phyloP scores from a whole-genome alignment of 345 rosid species.

The Alliaria petiolata region DNA sequence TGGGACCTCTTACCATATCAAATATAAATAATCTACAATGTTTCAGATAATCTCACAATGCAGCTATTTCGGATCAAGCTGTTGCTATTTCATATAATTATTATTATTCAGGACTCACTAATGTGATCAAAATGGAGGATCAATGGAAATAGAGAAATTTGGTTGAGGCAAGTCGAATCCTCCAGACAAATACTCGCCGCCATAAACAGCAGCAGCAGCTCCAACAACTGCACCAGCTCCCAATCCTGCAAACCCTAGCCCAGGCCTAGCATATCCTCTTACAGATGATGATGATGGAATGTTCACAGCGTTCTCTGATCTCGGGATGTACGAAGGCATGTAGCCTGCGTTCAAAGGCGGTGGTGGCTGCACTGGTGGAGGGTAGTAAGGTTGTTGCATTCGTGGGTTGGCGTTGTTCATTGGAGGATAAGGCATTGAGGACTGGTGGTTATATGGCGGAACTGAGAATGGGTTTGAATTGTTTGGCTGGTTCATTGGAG shows the following conservation, averaged over 20 bases:
- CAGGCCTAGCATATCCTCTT: constrained; percentile 30
- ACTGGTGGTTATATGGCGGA: background rate
- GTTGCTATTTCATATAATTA: too few relatives aligned
- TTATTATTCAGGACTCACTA: too few relatives aligned
- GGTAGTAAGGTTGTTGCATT: constrained; percentile 31
- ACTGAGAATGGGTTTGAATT: constrained; percentile 8
- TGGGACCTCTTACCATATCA: background rate
- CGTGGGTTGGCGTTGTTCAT: constrained; percentile 34
- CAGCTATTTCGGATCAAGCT: background rate
- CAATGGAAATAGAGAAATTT: constrained; percentile 40
- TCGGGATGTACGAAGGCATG: constrained; percentile 45
- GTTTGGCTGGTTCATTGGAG: constrained; percentile 5
- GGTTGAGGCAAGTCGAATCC: constrained; percentile 50
- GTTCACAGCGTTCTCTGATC: constrained; percentile 35
- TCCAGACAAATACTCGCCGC: constrained; percentile 68
- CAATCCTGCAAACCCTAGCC: constrained; percentile 38
- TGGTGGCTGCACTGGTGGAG: constrained; percentile 49
- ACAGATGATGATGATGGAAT: constrained; percentile 37
- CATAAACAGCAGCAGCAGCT: constrained; percentile 62
- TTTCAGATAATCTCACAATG: constrained; percentile 4
- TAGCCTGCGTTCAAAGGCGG: constrained; percentile 54
- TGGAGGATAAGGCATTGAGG: constrained; percentile 22
- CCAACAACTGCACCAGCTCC: constrained; percentile 38
- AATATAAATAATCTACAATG: background rate
- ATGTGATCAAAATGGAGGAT: too few relatives aligned